Evolutionary conservation across 2,329 filamentous ascomycete genomes (phyloP), one percentile per base, ranked within the genome.

Genomic region (Fusarium torulosum): DNA sequence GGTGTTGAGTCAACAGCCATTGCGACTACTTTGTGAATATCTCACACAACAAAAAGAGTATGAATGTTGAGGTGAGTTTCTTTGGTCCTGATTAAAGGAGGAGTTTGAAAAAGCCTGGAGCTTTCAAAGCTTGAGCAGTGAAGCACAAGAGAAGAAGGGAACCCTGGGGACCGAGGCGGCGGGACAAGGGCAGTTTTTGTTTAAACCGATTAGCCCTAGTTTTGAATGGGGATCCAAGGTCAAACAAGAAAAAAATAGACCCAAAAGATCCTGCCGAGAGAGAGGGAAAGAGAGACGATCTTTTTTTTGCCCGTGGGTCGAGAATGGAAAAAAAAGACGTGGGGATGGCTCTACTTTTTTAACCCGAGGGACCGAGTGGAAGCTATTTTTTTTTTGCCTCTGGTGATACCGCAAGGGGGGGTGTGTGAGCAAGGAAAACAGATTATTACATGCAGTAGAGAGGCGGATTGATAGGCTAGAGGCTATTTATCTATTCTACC

Each of bases 1-100:
- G 58, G 53, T 63, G 71, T 19, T 52, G 50, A 37, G 11, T 74
- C 70, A 29, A 70, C 60, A 33, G 71, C 62, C 72, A 74, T 72
- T 31, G 35, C 52, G 38, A 47, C 20, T 29, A 17, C 8, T 40
- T 11, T 17, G 27, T 40, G n/a, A 31, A 4, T 25, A 55, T 29
- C 35, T 37, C 13, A 33, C 29, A 33, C 29, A 33, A 15, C 13
- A 33, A 33, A 33, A 15, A 33, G 29, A 31, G 29, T 14, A 14
- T 14, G 29, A 14, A 31, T 13, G 29, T 25, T 31, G 29, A 31
- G 13, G 13, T 31, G 29, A 15, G 9, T 11, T 29, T 29, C 9
- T 29, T 10, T 29, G 27, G 27, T 29, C 27, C 27, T 29, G 27
- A 29, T 13, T 29, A 29, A 29, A 29, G 27, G 27, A 29, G 27